These are phyloP conservation scores for Sporothrix humicola DNA, from an alignment of 2,329 filamentous ascomycete genomes.

Conservation along the genomic window DNA sequence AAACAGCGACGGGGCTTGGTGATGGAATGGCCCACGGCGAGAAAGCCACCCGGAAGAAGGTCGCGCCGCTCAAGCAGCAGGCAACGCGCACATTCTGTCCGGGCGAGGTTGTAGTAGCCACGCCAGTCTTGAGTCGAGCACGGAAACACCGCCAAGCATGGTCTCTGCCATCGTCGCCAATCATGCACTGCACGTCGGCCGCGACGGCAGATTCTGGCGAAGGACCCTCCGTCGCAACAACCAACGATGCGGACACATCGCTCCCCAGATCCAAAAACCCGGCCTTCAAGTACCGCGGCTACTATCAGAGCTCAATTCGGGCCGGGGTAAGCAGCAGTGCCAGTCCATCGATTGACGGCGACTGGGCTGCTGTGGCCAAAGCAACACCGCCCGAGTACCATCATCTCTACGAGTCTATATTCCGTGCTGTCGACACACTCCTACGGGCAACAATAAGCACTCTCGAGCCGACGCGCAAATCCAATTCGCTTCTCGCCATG, in stretches of 20 bases:
- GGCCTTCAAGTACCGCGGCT: constrained; percentile 22
- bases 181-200: constrained; percentile 21
- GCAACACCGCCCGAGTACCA: constrained; percentile 43
- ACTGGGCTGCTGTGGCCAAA: constrained; percentile 46
- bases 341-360: constrained; percentile 44
- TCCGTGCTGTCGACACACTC: constrained; percentile 53
- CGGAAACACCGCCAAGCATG: constrained; percentile 37
- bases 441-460: constrained; percentile 48
- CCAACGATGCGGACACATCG: background rate
- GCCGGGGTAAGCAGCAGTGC: background rate
- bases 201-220: background rate
- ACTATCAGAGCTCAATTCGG: constrained; percentile 22
- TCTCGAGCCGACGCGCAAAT: background rate
- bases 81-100: constrained; percentile 24
- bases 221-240: background rate
- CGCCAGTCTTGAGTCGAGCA: constrained; percentile 45
- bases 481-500: constrained; percentile 54
- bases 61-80: constrained; percentile 16
- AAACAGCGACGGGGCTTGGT: background rate
- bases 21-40: background rate
- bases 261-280: background rate
- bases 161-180: constrained; percentile 42
- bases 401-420: constrained; percentile 53
- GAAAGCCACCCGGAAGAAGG: background rate
- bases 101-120: constrained; percentile 43